Evolutionary conservation across 257 asterid genomes (phyloP), one percentile per base, ranked within the genome.

Genomic region (Salvia splendens): DNA sequence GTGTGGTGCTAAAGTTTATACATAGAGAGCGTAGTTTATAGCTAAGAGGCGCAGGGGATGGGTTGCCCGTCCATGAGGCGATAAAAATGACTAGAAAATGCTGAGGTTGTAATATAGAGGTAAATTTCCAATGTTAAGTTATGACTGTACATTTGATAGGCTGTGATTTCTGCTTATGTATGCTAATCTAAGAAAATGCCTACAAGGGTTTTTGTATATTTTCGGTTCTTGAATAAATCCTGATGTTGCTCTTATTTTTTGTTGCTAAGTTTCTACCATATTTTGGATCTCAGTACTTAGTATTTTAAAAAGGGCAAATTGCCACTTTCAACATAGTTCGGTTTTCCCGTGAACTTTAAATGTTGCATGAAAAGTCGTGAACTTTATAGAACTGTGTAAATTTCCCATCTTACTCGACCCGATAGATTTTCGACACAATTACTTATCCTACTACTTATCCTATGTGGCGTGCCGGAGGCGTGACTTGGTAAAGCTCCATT

Each of bases 41-140:
- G 82, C 74, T 55, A 6, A 40, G 72, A 67, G 67, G 78, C 80
- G 48, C 75, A 63, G 57, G 77, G 67, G 78, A 69, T 2, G 30
- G 65, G 46, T 71, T 65, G 70, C 79, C 71, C 48, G 68, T 52
- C 69, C 73, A 14, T 3, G 54, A 54, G 68, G 51, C 30, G 30
- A 58, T 64, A 49, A 61, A 63, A 17, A 42, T 45, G 75, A 68
- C 67, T 43, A 63, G 56, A 73, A 73, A 40, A 48, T 74, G 79
- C 78, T 52, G 75, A 68, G 85, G 77, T 66, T 81, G 82, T 74
- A 72, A 64, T 69, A 74, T 64, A 74, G 72, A 65, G 81, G 74
- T 73, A 68, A 28, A 52, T 71, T 74, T 73, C 41, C 65, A 20
- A 54, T 53, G 56, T 48, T 5, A 64, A 50, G 73, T 68, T 77